Percentiles rank a stretch among this genome's conserved stretches.
Conservation (phyloP, 129 eudicot species). For the Logfia minima region DNA sequence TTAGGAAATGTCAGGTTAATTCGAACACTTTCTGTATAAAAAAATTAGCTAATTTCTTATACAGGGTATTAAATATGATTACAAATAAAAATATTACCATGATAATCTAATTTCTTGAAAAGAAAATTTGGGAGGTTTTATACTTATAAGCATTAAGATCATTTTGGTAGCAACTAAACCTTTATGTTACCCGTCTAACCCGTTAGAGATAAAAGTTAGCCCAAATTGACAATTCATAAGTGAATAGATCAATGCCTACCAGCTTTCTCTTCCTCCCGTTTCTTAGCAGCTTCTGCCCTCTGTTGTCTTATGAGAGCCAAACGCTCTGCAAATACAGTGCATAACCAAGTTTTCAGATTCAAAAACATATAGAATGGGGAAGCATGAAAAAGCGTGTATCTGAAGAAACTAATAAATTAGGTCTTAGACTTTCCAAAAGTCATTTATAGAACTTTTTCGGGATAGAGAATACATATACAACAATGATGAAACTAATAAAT, state of each 20-base stretch:
- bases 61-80: background rate
- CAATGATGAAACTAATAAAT: background rate
- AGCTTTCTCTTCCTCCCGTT: slow-evolving; percentile 96
- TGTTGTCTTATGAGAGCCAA: slow-evolving; percentile 87
- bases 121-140: background rate
- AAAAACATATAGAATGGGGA: background rate
- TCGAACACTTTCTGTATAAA: background rate
- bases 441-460: background rate
- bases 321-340: slow-evolving; percentile 56
- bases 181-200: background rate
- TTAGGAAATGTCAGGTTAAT: background rate
- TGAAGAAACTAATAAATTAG: background rate
- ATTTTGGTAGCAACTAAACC: too few relatives aligned
- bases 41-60: background rate
- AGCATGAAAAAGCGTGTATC: background rate
- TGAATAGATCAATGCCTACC: slow-evolving; percentile 36
- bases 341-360: background rate
- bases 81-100: background rate
- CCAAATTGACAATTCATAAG: background rate
- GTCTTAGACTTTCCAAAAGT: background rate
- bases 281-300: slow-evolving; percentile 95
- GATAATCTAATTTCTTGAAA: background rate
- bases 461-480: background rate
- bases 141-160: background rate
- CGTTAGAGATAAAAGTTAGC: background rate